Conservation (phyloP, 2,329 filamentous ascomycete species). For the Lachnellula cervina region DNA sequence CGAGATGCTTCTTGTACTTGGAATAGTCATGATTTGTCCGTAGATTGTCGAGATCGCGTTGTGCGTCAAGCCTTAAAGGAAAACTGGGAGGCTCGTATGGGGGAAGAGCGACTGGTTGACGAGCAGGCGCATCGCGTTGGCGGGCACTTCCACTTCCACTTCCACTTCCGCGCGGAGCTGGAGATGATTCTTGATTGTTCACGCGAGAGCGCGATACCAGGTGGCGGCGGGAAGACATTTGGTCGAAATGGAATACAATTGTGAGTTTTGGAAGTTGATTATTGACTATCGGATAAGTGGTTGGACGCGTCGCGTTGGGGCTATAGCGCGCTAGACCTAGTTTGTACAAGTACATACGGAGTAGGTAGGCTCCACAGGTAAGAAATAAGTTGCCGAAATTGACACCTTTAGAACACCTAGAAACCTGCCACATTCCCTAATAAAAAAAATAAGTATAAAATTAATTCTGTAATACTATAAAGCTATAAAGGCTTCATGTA, state of each 20-base stretch:
- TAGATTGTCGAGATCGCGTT: slow-evolving; percentile 42
- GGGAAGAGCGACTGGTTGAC: slow-evolving; percentile 34
- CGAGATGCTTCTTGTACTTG: slow-evolving; percentile 44
- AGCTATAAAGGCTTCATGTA: too few relatives aligned
- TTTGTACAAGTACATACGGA: too few relatives aligned
- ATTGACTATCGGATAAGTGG: too few relatives aligned
- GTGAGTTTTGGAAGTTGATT: not conserved
- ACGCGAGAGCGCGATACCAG: slow-evolving; percentile 17
- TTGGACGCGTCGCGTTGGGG: too few relatives aligned
- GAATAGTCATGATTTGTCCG: slow-evolving; percentile 37
- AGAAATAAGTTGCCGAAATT: too few relatives aligned
- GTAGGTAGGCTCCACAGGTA: too few relatives aligned
- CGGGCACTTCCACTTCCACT: not conserved
- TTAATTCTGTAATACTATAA: too few relatives aligned
- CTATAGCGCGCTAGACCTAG: too few relatives aligned
- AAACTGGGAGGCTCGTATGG: slow-evolving; percentile 49
- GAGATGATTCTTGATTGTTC: slow-evolving; percentile 18
- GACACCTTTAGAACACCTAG: too few relatives aligned
- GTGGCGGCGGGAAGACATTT: slow-evolving; percentile 20
- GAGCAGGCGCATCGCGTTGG: slow-evolving; percentile 10
- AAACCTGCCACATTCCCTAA: too few relatives aligned
- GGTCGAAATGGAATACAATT: not conserved
- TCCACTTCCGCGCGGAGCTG: slow-evolving; percentile 7
- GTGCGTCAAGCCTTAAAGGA: slow-evolving; percentile 44
- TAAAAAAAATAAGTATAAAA: too few relatives aligned